phyloP scores from a whole-genome alignment of 257 asterid species.

The Jacaranda copaia region DNA sequence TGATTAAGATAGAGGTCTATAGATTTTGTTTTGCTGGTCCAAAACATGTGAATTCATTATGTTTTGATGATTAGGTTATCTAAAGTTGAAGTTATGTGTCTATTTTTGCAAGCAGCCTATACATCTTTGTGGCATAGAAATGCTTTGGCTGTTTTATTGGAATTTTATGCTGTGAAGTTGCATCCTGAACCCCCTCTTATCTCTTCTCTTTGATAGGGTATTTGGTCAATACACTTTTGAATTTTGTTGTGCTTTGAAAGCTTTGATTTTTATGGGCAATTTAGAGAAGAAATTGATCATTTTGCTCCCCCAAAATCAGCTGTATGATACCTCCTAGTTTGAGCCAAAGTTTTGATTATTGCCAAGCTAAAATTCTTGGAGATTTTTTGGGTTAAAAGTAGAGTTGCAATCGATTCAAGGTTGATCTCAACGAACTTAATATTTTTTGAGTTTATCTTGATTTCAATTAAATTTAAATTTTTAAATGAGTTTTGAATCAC shows the following conservation, averaged over 20 bases:
- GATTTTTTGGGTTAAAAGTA: too few relatives aligned
- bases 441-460: too few relatives aligned
- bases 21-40: slow-evolving; percentile 22
- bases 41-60: slow-evolving; percentile 19
- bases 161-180: slow-evolving; percentile 4
- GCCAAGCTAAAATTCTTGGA: too few relatives aligned
- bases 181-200: not conserved
- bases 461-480: too few relatives aligned
- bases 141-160: not conserved
- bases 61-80: not conserved
- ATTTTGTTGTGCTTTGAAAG: not conserved
- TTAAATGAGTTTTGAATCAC: too few relatives aligned
- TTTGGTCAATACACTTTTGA: not conserved
- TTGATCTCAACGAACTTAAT: too few relatives aligned
- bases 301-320: too few relatives aligned
- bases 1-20: slow-evolving; percentile 19
- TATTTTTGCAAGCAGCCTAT: slow-evolving; percentile 1
- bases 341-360: too few relatives aligned
- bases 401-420: too few relatives aligned
- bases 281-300: too few relatives aligned
- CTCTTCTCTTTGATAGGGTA: not conserved
- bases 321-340: too few relatives aligned
- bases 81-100: slow-evolving; percentile 1
- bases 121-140: slow-evolving; percentile 3
- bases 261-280: too few relatives aligned